A percentile compares a stretch with the other conserved stretches of the same genome.
phyloP scores from a whole-genome alignment of 352 stramenopile species.

The Aphanomyces stellatus region DNA sequence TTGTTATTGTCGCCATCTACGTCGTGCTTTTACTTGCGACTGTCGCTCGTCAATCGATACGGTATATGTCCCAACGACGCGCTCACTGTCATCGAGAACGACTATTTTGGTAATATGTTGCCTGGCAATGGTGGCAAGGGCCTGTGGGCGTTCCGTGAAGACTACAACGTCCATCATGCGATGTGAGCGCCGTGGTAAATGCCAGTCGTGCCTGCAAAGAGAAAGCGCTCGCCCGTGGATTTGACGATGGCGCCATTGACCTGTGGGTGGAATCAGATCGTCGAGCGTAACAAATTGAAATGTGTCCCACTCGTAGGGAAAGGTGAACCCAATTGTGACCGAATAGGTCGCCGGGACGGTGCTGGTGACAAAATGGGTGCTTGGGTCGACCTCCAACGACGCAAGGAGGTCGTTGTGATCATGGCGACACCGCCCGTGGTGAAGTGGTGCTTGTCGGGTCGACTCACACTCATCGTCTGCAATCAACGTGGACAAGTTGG shows the following conservation, averaged over 20 bases:
- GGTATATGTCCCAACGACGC: neutral
- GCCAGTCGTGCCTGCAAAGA: neutral
- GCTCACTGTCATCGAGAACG: neutral
- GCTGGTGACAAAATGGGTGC: neutral
- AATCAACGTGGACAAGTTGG: neutral
- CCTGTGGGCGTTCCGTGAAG: neutral
- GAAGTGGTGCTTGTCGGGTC: neutral
- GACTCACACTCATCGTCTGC: neutral
- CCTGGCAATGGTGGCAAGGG: neutral
- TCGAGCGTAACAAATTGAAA: neutral
- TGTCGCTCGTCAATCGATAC: neutral
- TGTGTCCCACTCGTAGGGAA: neutral
- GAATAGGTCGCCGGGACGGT: neutral
- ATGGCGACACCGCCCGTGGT: neutral
- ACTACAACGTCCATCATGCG: neutral
- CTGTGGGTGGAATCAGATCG: neutral
- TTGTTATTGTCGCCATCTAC: neutral
- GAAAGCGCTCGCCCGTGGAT: neutral
- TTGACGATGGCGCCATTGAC: neutral
- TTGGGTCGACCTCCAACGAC: neutral
- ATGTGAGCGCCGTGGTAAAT: conserved; percentile 8
- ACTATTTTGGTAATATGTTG: neutral
- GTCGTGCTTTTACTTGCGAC: neutral
- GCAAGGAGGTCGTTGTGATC: neutral
- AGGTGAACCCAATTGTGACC: neutral